Evolutionary conservation across 139 green algal species (phyloP).

Genomic region (Edaphochlamys debaryana): DNA sequence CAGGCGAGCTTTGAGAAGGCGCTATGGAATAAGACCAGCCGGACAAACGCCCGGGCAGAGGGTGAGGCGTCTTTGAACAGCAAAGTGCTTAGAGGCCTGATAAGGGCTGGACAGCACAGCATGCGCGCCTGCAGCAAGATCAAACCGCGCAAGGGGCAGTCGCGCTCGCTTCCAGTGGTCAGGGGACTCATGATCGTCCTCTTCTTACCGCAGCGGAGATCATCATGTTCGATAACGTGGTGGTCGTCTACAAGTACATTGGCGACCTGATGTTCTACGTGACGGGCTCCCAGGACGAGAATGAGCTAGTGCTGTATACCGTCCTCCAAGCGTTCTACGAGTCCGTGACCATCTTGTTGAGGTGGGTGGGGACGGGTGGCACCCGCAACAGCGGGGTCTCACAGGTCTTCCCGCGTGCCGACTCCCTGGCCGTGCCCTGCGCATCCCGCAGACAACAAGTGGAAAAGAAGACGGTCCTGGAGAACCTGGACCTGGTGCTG

Average conservation of each 20-base stretch:
- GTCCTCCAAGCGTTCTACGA: conserved; percentile 94
- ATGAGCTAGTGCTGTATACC: conserved; percentile 93
- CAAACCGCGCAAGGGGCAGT: not conserved
- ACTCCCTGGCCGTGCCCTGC: too few relatives aligned
- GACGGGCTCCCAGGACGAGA: conserved; percentile 92
- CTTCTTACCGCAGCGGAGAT: conserved; percentile 87
- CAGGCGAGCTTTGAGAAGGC: conserved; percentile 96
- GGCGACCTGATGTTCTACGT: conserved; percentile 98
- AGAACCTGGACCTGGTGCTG: conserved; percentile 98
- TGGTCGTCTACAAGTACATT: conserved; percentile 97
- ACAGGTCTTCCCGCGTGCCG: too few relatives aligned
- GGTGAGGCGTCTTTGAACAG: conserved; percentile 67
- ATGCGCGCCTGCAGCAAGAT: too few relatives aligned
- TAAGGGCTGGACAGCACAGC: too few relatives aligned
- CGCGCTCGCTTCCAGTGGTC: too few relatives aligned
- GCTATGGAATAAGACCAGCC: conserved; percentile 92
- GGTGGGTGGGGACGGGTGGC: conserved; percentile 4
- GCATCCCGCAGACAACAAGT: conserved; percentile 82
- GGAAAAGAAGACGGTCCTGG: conserved; percentile 99
- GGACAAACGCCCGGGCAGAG: conserved; percentile 93
- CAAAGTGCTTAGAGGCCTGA: too few relatives aligned
- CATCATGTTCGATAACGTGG: conserved; percentile 95
- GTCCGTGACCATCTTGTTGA: conserved; percentile 82
- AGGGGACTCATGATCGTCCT: too few relatives aligned
- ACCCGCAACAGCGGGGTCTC: not conserved